Conservation (phyloP, 208 protist species). For the Leishmania amazonensis region DNA sequence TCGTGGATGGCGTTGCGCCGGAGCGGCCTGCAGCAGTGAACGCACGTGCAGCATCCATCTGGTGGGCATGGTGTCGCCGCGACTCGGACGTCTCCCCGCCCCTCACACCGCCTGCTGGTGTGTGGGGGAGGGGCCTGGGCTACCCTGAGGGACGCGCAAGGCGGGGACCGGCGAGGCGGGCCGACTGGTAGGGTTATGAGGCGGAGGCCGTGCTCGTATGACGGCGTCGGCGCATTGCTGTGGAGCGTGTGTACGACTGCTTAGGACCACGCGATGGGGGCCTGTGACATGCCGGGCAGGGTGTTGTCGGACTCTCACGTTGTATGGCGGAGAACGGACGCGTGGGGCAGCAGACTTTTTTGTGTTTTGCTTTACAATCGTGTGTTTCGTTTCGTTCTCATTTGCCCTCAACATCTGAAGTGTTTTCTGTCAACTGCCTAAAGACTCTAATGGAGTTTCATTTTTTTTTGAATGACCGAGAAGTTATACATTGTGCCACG, state of each 20-base stretch:
- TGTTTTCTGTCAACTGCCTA: not conserved
- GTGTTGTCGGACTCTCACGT: too few relatives aligned
- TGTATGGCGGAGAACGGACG: not conserved
- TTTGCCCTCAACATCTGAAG: not conserved
- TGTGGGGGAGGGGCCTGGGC: not conserved
- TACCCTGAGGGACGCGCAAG: not conserved
- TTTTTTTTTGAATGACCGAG: not conserved
- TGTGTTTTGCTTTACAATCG: not conserved
- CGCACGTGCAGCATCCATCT: not conserved
- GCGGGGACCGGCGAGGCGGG: not conserved
- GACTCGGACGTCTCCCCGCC: not conserved
- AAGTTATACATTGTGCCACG: not conserved
- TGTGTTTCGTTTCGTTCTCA: slow-evolving; percentile 10
- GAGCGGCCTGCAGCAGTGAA: not conserved
- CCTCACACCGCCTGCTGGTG: not conserved
- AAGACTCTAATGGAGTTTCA: not conserved
- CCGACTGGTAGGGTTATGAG: too few relatives aligned
- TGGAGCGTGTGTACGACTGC: too few relatives aligned
- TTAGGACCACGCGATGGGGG: too few relatives aligned
- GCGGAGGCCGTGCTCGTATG: not conserved
- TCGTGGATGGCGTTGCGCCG: not conserved
- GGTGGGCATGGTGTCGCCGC: not conserved
- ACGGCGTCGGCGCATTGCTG: too few relatives aligned
- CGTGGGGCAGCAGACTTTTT: not conserved
- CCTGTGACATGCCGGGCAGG: too few relatives aligned